phyloP scores from a whole-genome alignment of 1,139 yeast genomes.

The Blastobotrys persicus region DNA sequence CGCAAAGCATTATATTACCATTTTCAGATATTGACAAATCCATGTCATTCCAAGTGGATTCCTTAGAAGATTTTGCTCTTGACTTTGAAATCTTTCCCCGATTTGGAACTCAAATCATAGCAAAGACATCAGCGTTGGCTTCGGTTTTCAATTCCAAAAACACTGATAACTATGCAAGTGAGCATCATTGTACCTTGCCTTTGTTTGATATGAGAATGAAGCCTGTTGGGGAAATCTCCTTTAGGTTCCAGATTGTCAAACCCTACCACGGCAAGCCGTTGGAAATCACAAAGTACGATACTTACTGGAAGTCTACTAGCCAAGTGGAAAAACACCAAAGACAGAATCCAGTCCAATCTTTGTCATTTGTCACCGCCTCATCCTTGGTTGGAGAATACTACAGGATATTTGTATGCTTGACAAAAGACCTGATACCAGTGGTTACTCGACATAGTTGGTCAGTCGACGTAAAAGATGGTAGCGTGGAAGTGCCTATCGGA shows the following conservation, averaged over 20 bases:
- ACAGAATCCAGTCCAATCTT: conserved; percentile 36
- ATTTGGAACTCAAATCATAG: conserved; percentile 88
- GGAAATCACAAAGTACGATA: conserved; percentile 89
- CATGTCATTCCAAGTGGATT: conserved; percentile 82
- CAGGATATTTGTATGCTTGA: conserved; percentile 64
- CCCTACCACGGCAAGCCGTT: conserved; percentile 86
- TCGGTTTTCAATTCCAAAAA: conserved; percentile 42
- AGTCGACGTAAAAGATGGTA: conserved; percentile 47
- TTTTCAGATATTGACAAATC: conserved; percentile 68
- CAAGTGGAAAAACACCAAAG: conserved; percentile 37
- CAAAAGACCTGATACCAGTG: conserved; percentile 83
- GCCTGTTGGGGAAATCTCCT: conserved; percentile 75
- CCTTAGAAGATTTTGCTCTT: conserved; percentile 70
- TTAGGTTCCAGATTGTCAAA: conserved; percentile 77
- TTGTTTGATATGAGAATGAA: conserved; percentile 78
- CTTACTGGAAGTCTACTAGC: conserved; percentile 91
- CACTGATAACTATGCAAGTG: conserved; percentile 37
- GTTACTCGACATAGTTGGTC: conserved; percentile 48
- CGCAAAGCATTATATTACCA: conserved; percentile 80
- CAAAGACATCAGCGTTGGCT: conserved; percentile 77
- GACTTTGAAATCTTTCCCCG: conserved; percentile 93
- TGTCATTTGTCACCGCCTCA: conserved; percentile 87
- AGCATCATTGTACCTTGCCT: conserved; percentile 53
- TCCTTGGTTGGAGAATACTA: conserved; percentile 81
- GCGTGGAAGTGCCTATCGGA: conserved; percentile 49